phyloP scores from a whole-genome alignment of 441 rosid species.

The Geranium incanum region DNA sequence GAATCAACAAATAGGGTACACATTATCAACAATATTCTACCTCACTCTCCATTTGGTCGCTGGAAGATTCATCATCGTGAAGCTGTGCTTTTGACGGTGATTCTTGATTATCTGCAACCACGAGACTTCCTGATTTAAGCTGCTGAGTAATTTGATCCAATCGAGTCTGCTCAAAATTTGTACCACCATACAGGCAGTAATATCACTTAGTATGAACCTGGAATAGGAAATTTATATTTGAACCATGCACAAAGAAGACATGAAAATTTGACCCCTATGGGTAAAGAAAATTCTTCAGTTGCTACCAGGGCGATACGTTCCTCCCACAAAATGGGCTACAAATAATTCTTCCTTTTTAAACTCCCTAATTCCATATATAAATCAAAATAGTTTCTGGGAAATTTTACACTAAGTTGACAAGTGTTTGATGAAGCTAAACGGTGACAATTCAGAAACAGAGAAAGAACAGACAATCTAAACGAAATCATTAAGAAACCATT shows the following conservation, averaged over 20 bases:
- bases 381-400: conserved; percentile 1
- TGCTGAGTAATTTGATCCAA: conserved; percentile 61
- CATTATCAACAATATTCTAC: conserved; percentile 24
- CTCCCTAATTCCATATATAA: conserved; percentile 9
- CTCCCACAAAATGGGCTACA: conserved; percentile 35
- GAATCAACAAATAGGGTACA: conserved; percentile 13
- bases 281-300: conserved; percentile 29
- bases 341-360: conserved; percentile 29
- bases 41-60: conserved; percentile 27
- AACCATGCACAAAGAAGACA: conserved; percentile 49
- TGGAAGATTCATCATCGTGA: conserved; percentile 27
- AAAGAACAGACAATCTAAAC: neutral
- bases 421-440: neutral
- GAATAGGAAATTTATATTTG: conserved; percentile 56
- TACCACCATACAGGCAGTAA: conserved; percentile 43
- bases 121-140: conserved; percentile 50
- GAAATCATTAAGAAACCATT: neutral
- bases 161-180: conserved; percentile 85
- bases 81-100: conserved; percentile 27
- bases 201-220: conserved; percentile 66
- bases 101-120: conserved; percentile 29
- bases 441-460: neutral
- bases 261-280: conserved; percentile 39
- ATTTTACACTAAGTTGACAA: conserved; percentile 6
- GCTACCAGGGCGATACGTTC: conserved; percentile 38